Conservation (phyloP, 805 yeast species). For the Scheffersomyces coipomensis region DNA sequence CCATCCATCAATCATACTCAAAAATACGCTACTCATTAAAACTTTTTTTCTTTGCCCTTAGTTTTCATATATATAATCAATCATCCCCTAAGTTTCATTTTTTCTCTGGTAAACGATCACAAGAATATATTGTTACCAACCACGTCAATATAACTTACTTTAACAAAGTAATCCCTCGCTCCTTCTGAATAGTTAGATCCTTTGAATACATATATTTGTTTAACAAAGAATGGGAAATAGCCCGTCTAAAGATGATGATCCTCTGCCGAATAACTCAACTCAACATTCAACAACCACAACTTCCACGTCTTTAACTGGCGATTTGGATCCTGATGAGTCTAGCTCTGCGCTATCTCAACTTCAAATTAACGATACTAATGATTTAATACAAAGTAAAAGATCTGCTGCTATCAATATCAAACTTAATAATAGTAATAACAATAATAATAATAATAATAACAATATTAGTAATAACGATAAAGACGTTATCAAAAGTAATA, state of each 20-base stretch:
- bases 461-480: conserved; percentile 2
- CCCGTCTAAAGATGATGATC: conserved; percentile 57
- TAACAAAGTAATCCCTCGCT: no score
- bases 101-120: no score
- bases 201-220: no score
- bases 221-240: conserved; percentile 58
- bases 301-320: conserved; percentile 24
- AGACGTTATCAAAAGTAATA: not conserved
- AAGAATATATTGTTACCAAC: no score
- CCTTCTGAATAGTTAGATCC: no score
- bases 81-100: no score
- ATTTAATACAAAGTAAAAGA: conserved; percentile 9
- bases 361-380: conserved; percentile 4
- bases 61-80: no score
- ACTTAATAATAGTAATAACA: conserved; percentile 1
- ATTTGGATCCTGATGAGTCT: conserved; percentile 40
- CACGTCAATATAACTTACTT: no score
- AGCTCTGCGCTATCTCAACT: conserved; percentile 41
- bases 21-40: no score
- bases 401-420: conserved; percentile 4
- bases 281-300: conserved; percentile 16
- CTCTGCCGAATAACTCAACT: conserved; percentile 43
- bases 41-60: no score
- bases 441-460: conserved; percentile 2
- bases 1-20: no score